Base-by-base conservation (phyloP, 352 stramenopile species). In the Thraustochytrium sp. region DNA sequence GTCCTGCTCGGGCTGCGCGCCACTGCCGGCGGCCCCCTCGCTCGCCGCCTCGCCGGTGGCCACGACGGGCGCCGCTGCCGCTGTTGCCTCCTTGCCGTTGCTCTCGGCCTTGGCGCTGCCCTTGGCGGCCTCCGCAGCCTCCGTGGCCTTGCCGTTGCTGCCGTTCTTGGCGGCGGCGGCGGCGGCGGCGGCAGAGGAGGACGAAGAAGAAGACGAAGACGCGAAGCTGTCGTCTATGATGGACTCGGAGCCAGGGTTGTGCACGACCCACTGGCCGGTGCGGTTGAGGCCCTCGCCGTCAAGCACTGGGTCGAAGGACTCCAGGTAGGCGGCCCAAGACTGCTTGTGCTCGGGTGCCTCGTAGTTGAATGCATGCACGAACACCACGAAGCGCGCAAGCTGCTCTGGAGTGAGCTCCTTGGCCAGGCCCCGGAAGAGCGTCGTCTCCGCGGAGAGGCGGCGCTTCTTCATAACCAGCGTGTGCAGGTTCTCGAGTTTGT, bases 401-500 rank as follows among this genome's bases (percentile, higher is more conserved):
- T 80, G 68, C 23, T 23, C 68, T 34, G 31, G 31, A 8, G 68
- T 51, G 18, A 80, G 68, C 2, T 65, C 68, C 31, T 80, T 13
- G 26, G 31, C 40, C 3, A 80, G 21, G 8, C 40, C 26, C 9
- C 68, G 68, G 31, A 80, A 80, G 34, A 80, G 53, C 26, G 26
- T 46, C n/a, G 44, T 65, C 31, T 80, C 68, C 37, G 31, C 68
- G 42, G 31, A 55, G 11, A 80, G 68, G 8, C 68, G 68, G 0
- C 40, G 11, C n/a, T 51, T 46, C 42, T 75, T 76, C 48, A 80
- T 61, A 5, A 80, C 40, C 0, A 80, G 68, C 18, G 34, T 51
- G 3, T 80, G 68, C 48, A 80, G 38, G 68, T 80, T 61, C 9
- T 80, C 68, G 0, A 80, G 68, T 31, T 80, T 80, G 42, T 80